Conservation (phyloP, 192 early-diverging fungal species). For the Lunasporangiospora selenospora region DNA sequence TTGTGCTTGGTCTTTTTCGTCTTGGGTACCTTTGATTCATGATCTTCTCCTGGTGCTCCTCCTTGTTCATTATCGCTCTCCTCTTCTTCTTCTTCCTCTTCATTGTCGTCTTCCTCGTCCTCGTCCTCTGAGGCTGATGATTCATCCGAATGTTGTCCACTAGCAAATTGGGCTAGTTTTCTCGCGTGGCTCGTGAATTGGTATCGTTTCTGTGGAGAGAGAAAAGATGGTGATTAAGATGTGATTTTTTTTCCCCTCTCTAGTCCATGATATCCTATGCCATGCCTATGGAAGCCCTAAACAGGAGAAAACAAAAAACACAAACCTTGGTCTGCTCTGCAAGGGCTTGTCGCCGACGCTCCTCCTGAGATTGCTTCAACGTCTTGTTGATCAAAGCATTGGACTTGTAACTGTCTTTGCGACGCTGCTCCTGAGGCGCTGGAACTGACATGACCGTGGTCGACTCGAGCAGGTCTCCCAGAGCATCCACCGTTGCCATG, state of each 20-base stretch:
- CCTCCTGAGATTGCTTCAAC: conserved; percentile 51
- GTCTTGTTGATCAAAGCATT: conserved; percentile 28
- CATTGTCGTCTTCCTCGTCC: conserved; percentile 16
- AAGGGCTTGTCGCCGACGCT: conserved; percentile 40
- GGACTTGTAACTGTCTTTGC: conserved; percentile 33
- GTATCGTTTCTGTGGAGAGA: conserved; percentile 40
- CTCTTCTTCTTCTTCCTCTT: conserved; percentile 21
- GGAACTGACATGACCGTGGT: conserved; percentile 28
- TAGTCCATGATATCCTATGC: background rate
- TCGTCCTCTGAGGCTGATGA: conserved; percentile 27
- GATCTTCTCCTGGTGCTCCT: conserved; percentile 6
- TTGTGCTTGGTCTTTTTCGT: conserved; percentile 26
- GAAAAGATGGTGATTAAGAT: background rate
- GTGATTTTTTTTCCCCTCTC: no score
- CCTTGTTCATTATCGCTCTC: conserved; percentile 18
- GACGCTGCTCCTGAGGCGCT: conserved; percentile 23
- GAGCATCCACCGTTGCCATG: conserved; percentile 35
- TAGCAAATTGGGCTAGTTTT: conserved; percentile 50
- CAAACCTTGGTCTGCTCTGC: conserved; percentile 53
- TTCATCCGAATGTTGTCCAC: conserved; percentile 30
- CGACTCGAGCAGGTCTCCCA: conserved; percentile 41
- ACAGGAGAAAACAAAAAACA: background rate
- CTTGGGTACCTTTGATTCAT: background rate
- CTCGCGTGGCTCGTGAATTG: conserved; percentile 53
- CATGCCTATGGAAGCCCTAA: background rate